Conservation (phyloP, 805 yeast species). For the Pichia membranifaciens region DNA sequence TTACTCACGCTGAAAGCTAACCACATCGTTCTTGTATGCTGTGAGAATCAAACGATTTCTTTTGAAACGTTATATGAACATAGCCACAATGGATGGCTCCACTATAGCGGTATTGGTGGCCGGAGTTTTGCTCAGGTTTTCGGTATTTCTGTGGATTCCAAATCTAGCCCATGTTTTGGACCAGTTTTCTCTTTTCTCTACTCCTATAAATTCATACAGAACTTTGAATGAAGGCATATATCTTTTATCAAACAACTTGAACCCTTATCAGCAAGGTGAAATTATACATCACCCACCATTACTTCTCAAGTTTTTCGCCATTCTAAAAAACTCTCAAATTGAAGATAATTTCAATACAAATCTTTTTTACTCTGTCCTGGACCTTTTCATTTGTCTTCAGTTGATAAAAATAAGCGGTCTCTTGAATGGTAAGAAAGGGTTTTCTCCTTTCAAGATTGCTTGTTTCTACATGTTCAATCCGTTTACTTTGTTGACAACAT, state of each 20-base stretch:
- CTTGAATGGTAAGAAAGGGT: constrained; percentile 23
- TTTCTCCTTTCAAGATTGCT: constrained; percentile 20
- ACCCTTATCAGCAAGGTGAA: constrained; percentile 72
- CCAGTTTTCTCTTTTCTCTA: constrained; percentile 57
- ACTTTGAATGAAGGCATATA: constrained; percentile 63
- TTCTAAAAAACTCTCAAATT: constrained; percentile 27
- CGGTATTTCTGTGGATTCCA: constrained; percentile 28
- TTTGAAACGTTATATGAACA: not conserved
- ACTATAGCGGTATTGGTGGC: constrained; percentile 13
- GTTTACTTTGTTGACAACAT: constrained; percentile 57
- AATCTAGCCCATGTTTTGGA: constrained; percentile 33
- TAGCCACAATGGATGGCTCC: constrained; percentile 6
- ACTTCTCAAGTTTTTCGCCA: constrained; percentile 46
- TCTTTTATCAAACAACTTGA: constrained; percentile 47
- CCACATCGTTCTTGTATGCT: too few relatives aligned
- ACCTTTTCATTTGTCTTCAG: constrained; percentile 50
- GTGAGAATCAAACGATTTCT: too few relatives aligned
- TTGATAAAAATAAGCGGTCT: constrained; percentile 46
- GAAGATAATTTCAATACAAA: constrained; percentile 20
- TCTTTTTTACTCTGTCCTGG: constrained; percentile 52
- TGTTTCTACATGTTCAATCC: constrained; percentile 78
- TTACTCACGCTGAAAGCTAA: too few relatives aligned
- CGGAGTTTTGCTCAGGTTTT: constrained; percentile 25
- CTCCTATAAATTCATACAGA: constrained; percentile 68
- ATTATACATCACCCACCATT: constrained; percentile 83